A percentile compares a stretch with the other conserved stretches of the same genome.
These are phyloP conservation scores for Macaranga tanarius DNA, from an alignment of 441 rosid genomes.

Conservation along the genomic window DNA sequence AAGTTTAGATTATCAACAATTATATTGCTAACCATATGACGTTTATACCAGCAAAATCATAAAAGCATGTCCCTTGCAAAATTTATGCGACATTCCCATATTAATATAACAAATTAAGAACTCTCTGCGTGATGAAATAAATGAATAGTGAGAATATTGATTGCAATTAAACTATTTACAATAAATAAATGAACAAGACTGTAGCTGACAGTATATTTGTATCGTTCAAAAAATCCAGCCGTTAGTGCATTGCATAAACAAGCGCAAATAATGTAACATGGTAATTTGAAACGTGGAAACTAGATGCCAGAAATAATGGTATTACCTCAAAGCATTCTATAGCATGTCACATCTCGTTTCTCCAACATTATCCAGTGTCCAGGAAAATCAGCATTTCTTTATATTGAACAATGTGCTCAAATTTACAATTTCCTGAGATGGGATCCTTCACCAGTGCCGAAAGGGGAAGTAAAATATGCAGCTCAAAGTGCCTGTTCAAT, in stretches of 20 bases:
- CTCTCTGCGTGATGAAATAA: neutral
- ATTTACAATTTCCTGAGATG: neutral
- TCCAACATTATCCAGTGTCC: constrained; percentile 4
- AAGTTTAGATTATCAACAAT: no score
- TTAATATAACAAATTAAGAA: neutral
- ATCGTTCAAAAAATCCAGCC: neutral
- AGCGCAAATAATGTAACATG: no score
- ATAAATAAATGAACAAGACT: neutral
- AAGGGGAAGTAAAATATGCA: neutral
- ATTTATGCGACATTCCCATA: neutral
- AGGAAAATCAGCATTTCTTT: neutral
- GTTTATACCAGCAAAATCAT: no score
- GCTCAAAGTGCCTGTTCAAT: neutral
- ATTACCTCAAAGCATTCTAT: neutral
- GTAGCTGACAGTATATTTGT: neutral
- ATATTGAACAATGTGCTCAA: neutral
- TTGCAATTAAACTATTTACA: neutral
- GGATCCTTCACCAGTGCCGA: neutral
- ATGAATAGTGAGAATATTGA: no score
- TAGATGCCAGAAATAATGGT: neutral
- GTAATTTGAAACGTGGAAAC: neutral
- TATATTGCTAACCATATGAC: no score
- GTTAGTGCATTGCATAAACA: neutral
- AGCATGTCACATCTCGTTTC: neutral
- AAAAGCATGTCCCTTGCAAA: no score